Evolutionary conservation across 176 grass and related monocot species (phyloP), one percentile per base, ranked within the genome.

Genomic region (Melocanna baccifera): DNA sequence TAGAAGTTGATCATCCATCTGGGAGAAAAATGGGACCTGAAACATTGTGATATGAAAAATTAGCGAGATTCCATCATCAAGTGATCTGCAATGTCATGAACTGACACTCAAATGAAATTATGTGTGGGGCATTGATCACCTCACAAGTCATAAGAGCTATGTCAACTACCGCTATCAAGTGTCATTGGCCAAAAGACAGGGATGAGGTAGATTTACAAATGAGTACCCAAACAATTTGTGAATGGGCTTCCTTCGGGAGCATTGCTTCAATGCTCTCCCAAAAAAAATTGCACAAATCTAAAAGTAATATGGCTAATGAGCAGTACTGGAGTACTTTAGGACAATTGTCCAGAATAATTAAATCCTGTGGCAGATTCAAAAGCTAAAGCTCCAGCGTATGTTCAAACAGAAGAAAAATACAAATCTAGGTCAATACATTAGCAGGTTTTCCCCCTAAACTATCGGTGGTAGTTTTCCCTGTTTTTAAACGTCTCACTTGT

Each of bases 1-100:
- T 6, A 96, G 89, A 79, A 98, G 93, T 61, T 88, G 96, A 59
- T 73, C 86, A 11, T 98, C 96, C 96, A 98, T 95, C 77, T 98
- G 85, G 3, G 96, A 90, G 87, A 98, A 98, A 74, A 98, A 76
- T 25, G 93, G 93, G 9, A 99, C 96, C 96, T 99, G 75, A 74
- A 76, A 59, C 48, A 47, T 76, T 65, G 39, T 11, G 12, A 39
- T 20, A 76, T 26, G 25, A 22, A 64, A 20, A 6, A 9, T 67
- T 58, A 42, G n/a, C 55, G 22, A 84, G 59, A 47, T 5, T 65
- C 48, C n/a, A n/a, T n/a, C 0, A 43, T 1, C 61, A 62, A 68
- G 69, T 56, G 61, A 26, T 72, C 19, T 9, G 2, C 5, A 51
- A 57, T 19, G 5, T 4, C 28, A 74, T 56, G 19, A 82, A 30